phyloP scores from a whole-genome alignment of 345 rosid species.

The Pelargonium nanum region DNA sequence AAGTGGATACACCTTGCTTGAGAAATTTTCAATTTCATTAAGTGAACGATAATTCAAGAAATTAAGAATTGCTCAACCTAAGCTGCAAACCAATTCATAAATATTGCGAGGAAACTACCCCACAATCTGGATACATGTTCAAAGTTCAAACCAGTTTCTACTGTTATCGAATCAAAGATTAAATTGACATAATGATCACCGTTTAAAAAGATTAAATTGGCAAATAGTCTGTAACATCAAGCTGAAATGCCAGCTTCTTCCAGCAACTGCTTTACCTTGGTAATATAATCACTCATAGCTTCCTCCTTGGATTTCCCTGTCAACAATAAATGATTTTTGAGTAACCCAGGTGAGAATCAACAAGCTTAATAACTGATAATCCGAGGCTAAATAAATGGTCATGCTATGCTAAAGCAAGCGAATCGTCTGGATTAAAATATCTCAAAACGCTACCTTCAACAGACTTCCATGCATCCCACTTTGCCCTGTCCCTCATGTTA shows the following conservation, averaged over 20 bases:
- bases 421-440: background rate
- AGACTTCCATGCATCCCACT: conserved; percentile 99
- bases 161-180: too few species aligned
- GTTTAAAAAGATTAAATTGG: background rate
- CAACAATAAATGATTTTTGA: too few species aligned
- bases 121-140: too few species aligned
- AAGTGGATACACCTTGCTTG: too few species aligned
- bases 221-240: conserved; percentile 1
- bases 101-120: too few species aligned
- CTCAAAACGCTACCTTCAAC: conserved; percentile 50
- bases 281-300: conserved; percentile 21
- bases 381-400: background rate
- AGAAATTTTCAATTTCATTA: too few species aligned
- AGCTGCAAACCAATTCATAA: too few species aligned
- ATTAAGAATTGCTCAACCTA: too few species aligned
- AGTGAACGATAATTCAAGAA: too few species aligned
- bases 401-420: background rate
- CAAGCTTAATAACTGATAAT: background rate
- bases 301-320: conserved; percentile 19
- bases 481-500: conserved; percentile 65
- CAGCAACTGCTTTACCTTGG: conserved; percentile 20
- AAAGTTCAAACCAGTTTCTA: too few species aligned
- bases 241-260: conserved; percentile 14
- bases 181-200: too few species aligned
- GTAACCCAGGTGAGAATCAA: background rate